Evolutionary conservation across 768 basidiomycete genomes (phyloP).

Genomic region (Coprinopsis marcescibilis): DNA sequence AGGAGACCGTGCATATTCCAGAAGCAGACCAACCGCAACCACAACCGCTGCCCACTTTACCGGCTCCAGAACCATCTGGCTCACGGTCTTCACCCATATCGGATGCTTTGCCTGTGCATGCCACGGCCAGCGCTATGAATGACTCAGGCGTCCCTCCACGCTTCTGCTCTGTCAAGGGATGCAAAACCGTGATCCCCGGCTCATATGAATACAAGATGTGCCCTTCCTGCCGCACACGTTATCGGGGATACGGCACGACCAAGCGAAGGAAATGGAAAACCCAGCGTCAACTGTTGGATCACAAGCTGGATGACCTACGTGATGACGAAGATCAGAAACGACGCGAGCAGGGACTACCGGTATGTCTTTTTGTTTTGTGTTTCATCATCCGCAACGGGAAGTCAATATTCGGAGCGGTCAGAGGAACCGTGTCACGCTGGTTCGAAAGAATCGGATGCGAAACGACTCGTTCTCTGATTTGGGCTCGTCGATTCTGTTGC

Average conservation of each 20-base stretch:
- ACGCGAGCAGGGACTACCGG: background rate
- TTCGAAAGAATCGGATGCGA: too few species aligned
- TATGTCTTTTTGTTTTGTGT: background rate
- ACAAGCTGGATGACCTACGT: constrained; percentile 23
- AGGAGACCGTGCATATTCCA: background rate
- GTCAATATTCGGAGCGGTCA: too few species aligned
- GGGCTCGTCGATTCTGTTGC: too few species aligned
- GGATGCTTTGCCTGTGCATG: too few species aligned
- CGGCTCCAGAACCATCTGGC: background rate
- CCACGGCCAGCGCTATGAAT: too few species aligned
- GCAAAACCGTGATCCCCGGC: constrained; percentile 40
- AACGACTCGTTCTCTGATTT: too few species aligned
- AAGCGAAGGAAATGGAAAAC: constrained; percentile 51
- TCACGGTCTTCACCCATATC: too few species aligned
- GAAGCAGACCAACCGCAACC: background rate
- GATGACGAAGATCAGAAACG: background rate
- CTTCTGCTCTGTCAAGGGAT: constrained; percentile 51
- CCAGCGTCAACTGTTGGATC: constrained; percentile 37
- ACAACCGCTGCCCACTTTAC: background rate
- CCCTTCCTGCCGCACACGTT: constrained; percentile 40
- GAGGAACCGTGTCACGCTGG: too few species aligned
- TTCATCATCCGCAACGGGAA: too few species aligned
- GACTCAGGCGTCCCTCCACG: constrained; percentile 22
- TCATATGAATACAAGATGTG: constrained; percentile 40
- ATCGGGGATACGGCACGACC: constrained; percentile 47